Percentiles rank a stretch among this genome's conserved stretches.
Evolutionary conservation across 2,329 filamentous ascomycete species (phyloP).

Genomic region (Aspergillus brasiliensis): DNA sequence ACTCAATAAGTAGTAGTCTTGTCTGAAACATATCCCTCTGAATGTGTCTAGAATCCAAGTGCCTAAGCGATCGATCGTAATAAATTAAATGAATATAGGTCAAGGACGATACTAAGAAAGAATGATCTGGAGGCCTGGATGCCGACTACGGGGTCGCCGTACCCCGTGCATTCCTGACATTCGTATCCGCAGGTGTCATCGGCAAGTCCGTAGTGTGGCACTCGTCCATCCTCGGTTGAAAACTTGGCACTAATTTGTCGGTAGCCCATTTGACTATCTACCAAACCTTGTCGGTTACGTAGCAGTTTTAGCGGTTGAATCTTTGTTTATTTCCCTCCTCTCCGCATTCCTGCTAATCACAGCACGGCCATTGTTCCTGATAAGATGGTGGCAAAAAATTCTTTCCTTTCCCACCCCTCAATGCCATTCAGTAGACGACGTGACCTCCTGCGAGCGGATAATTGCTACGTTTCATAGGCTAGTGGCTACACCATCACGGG

Average conservation of each 20-base stretch:
- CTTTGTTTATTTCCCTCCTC: conserved; percentile 8
- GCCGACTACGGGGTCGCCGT: conserved; percentile 22
- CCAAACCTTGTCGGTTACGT: conserved; percentile 12
- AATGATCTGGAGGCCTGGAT: background rate
- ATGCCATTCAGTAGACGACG: background rate
- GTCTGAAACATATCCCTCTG: background rate
- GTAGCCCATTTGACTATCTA: conserved; percentile 15
- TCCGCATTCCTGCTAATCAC: conserved; percentile 16
- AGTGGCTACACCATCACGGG: background rate
- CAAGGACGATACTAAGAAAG: background rate
- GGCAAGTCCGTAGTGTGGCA: conserved; percentile 27
- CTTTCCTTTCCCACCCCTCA: background rate
- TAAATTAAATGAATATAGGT: background rate
- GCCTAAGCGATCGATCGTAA: background rate
- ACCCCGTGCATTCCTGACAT: conserved; percentile 17
- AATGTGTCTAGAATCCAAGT: background rate
- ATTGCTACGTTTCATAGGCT: background rate
- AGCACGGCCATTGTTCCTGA: conserved; percentile 12
- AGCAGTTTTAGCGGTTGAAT: background rate
- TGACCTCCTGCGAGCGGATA: background rate
- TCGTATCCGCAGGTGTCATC: conserved; percentile 26
- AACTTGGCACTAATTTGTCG: conserved; percentile 18
- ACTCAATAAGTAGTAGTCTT: background rate
- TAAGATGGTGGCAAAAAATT: conserved; percentile 26
- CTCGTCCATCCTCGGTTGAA: conserved; percentile 14